A percentile compares a stretch with the other conserved stretches of the same genome.
Conservation (phyloP, 345 rosid species). For the Psidium friedrichsthalianum region DNA sequence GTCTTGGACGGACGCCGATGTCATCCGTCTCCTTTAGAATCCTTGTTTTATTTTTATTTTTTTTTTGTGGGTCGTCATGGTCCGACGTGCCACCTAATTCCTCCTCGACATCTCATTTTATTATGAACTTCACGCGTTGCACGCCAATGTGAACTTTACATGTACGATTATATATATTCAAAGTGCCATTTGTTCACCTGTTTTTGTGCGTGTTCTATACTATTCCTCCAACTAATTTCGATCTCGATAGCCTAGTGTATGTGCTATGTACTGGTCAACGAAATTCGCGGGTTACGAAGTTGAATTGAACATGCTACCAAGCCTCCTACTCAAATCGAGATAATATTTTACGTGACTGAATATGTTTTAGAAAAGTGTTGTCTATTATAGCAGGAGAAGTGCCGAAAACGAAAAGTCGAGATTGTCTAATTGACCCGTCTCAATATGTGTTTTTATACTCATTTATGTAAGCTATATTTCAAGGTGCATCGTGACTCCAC, state of each 20-base stretch:
- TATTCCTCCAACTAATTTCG: neutral
- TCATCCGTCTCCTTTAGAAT: neutral
- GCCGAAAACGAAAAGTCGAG: too few species aligned
- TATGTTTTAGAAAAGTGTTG: neutral
- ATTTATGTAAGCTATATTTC: too few species aligned
- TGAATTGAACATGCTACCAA: neutral
- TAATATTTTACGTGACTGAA: neutral
- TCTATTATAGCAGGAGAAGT: too few species aligned
- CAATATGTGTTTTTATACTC: too few species aligned
- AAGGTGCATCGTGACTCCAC: too few species aligned
- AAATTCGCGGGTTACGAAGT: neutral
- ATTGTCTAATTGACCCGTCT: too few species aligned
- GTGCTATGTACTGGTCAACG: neutral
- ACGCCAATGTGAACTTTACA: neutral
- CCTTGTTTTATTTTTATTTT: neutral
- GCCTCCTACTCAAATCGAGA: neutral
- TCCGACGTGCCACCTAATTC: neutral
- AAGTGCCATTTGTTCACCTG: neutral
- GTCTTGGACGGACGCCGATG: neutral
- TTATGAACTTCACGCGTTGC: neutral
- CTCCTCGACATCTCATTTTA: neutral
- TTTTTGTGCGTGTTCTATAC: neutral
- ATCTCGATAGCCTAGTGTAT: neutral
- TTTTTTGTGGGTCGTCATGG: neutral
- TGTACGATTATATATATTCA: neutral